Percentiles rank a stretch among this genome's conserved stretches.
phyloP scores from a whole-genome alignment of 805 yeast species.

The Starmerella tilneyi region DNA sequence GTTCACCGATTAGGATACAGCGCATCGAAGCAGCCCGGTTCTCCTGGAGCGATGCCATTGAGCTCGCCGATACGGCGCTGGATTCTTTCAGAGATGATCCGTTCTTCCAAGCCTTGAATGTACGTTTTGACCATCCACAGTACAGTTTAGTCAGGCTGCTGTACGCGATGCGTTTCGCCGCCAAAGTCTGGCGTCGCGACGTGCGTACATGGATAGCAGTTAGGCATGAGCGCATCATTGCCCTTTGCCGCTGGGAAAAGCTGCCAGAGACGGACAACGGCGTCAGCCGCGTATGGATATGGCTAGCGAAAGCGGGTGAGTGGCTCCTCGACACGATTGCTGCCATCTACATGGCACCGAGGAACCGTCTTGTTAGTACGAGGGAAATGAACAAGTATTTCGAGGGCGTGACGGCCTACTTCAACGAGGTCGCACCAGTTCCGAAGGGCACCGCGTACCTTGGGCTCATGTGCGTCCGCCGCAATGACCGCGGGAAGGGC shows the following conservation, averaged over 20 bases:
- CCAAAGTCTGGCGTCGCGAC: background rate
- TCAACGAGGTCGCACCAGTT: background rate
- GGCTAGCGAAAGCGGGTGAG: background rate
- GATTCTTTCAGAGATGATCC: conserved; percentile 5
- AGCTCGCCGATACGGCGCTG: conserved; percentile 3
- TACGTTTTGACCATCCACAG: background rate
- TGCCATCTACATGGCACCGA: background rate
- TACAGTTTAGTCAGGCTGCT: background rate
- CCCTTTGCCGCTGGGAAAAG: conserved; percentile 4
- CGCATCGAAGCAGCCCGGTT: background rate
- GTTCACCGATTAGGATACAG: background rate
- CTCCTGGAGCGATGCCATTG: background rate
- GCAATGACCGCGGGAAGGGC: background rate
- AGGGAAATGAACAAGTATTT: background rate
- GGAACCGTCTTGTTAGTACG: background rate
- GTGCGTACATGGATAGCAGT: background rate
- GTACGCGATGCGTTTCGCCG: background rate
- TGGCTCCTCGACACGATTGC: conserved; percentile 1
- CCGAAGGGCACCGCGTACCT: background rate
- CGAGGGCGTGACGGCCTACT: background rate
- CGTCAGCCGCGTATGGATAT: conserved; percentile 1
- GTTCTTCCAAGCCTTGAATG: background rate
- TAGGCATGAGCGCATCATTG: background rate
- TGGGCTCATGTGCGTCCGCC: conserved; percentile 1
- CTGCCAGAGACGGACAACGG: background rate